Evolutionary conservation across 345 rosid species (phyloP).

Genomic region (Geranium rotundifolium): DNA sequence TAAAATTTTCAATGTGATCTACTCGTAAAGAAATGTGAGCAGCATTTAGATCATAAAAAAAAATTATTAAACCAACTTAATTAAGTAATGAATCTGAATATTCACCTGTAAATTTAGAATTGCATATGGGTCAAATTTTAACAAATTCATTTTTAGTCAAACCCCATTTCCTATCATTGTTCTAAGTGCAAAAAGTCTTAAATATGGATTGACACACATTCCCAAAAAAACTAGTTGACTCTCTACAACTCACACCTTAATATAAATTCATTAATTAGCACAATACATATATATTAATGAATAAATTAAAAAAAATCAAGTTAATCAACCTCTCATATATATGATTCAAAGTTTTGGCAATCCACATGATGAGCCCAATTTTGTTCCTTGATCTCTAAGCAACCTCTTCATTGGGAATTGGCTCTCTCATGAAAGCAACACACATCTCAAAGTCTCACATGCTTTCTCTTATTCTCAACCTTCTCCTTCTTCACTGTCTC

Average conservation of each 20-base stretch:
- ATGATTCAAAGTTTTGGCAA: background rate
- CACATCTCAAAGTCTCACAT: constrained; percentile 12
- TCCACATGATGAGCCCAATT: constrained; percentile 6
- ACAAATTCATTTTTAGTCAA: too few relatives aligned
- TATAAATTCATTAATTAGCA: too few relatives aligned
- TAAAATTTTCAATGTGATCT: too few relatives aligned
- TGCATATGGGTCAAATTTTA: too few relatives aligned
- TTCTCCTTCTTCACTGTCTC: constrained; percentile 31
- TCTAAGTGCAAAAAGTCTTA: background rate
- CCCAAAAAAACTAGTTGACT: background rate
- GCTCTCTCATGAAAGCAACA: constrained; percentile 23
- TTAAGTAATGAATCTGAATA: too few relatives aligned
- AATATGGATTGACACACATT: background rate
- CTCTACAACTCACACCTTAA: too few relatives aligned
- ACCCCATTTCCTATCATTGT: background rate
- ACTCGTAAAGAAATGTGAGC: too few relatives aligned
- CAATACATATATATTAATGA: too few relatives aligned
- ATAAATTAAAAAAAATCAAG: constrained; percentile 21
- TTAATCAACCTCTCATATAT: too few relatives aligned
- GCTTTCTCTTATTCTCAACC: constrained; percentile 10
- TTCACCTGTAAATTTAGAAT: too few relatives aligned
- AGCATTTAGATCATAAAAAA: too few relatives aligned
- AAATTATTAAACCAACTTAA: too few relatives aligned
- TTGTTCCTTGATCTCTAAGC: constrained; percentile 44
- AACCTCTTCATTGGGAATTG: constrained; percentile 28